Percentiles rank a stretch among this genome's conserved stretches.
These are phyloP conservation scores for Artemisia tridentata DNA, from an alignment of 129 eudicot genomes.

Conservation along the genomic window DNA sequence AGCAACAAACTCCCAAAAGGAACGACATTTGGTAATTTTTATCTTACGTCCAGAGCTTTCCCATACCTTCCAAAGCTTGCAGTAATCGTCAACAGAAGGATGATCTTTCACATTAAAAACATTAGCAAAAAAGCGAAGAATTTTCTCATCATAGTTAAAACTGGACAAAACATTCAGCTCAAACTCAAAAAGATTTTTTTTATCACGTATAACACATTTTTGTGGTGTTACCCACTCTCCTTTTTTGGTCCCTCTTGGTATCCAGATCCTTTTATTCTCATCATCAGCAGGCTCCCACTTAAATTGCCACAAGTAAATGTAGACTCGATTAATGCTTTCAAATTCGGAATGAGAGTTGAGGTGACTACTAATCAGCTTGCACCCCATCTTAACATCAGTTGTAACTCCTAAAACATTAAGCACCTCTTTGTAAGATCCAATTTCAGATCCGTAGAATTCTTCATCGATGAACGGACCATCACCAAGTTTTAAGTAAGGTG, in stretches of 20 bases:
- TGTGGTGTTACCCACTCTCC: slow-evolving; percentile 45
- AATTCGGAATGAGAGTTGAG: slow-evolving; percentile 28
- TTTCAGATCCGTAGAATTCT: slow-evolving; percentile 36
- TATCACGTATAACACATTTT: slow-evolving; percentile 48
- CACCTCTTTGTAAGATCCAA: slow-evolving; percentile 32
- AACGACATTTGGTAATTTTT: slow-evolving; percentile 35
- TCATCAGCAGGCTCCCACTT: slow-evolving; percentile 28
- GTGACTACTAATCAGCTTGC: slow-evolving; percentile 35
- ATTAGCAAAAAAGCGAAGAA: slow-evolving; percentile 37
- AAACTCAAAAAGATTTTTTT: slow-evolving; percentile 30
- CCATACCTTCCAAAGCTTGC: slow-evolving; percentile 59
- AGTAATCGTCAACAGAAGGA: slow-evolving; percentile 48
- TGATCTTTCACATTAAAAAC: slow-evolving; percentile 31
- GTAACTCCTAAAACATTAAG: slow-evolving; percentile 38
- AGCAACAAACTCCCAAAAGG: slow-evolving; percentile 50
- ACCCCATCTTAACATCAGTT: slow-evolving; percentile 23
- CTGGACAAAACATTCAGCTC: slow-evolving; percentile 41
- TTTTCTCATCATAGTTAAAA: slow-evolving; percentile 31
- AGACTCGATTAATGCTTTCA: slow-evolving; percentile 34
- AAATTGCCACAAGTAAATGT: slow-evolving; percentile 28
- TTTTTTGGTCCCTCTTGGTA: slow-evolving; percentile 34
- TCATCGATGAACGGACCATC: slow-evolving; percentile 60
- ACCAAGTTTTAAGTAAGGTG: slow-evolving; percentile 7
- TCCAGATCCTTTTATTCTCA: slow-evolving; percentile 37
- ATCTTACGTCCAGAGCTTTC: slow-evolving; percentile 33